Evolutionary conservation across 805 yeast species (phyloP), one percentile per base, ranked within the genome.

Genomic region (Metschnikowia vanudenii): DNA sequence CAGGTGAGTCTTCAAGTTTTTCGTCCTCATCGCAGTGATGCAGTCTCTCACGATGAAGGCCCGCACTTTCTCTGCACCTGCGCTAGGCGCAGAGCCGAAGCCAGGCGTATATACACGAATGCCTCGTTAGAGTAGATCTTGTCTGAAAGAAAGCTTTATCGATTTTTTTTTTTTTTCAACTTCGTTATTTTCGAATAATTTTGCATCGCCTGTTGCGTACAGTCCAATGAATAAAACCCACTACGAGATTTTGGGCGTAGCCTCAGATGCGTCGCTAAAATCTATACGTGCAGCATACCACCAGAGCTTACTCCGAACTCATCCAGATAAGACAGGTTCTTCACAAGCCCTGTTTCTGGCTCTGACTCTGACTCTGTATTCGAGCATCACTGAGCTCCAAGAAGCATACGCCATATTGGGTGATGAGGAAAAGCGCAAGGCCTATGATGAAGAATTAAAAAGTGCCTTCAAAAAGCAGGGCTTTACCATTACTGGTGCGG

Each of bases 271-370:
- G 3, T 49, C 64, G 17, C 49, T 45, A 1, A 54, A 45, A 0
- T 79, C 75, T 12, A 72, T 91, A 22, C 82, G 80, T 52, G 60
- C 61, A 8, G 91, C 95, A 0, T 92, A 91, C 61, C 78, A 75
- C 46, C 67, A 62, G 29, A 76, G 76, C 13, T 72, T 92, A 6
- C 68, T 92, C 1, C 58, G 62, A 3, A 63, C 78, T 2, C 98
- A 92, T 63, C 98, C 98, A 1, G 98, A 92, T 61, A 91, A 90
- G 51, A 43, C 43, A 9, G 30, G 29, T 9, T 6, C 26, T 38
- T 16, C 42, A 16, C 31, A 24, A 12, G n/a, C n/a, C n/a, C n/a
- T n/a, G n/a, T n/a, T n/a, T n/a, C n/a, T n/a, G n/a, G 32, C 30
- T 18, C 24, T 13, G 26, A n/a, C 28, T 41, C 44, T 16, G 14